phyloP scores from a whole-genome alignment of 495 filamentous ascomycete genomes.

The Trichoderma parareesei region DNA sequence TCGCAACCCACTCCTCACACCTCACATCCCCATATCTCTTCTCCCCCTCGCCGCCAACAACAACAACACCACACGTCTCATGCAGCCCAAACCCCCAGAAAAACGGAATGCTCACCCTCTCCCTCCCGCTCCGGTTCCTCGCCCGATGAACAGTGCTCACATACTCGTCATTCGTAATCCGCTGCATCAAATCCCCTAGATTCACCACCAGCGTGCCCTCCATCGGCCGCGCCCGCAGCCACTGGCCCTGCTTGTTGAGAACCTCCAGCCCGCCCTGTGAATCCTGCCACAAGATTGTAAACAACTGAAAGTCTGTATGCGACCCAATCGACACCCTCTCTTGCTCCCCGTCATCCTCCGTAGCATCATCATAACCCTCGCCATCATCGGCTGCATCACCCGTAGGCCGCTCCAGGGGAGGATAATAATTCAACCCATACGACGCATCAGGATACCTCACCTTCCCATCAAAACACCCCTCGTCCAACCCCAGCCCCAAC shows the following conservation, averaged over 20 bases:
- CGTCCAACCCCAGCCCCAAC: slow-evolving; percentile 37
- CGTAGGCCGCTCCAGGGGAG: slow-evolving; percentile 12
- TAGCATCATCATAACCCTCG: not conserved
- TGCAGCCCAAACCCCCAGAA: slow-evolving; percentile 46
- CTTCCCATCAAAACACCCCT: slow-evolving; percentile 41
- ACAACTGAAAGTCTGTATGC: slow-evolving; percentile 55
- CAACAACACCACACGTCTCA: slow-evolving; percentile 41
- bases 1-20: slow-evolving; percentile 38
- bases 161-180: slow-evolving; percentile 54
- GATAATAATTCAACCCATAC: slow-evolving; percentile 27
- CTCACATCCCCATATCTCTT: slow-evolving; percentile 49
- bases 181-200: slow-evolving; percentile 57
- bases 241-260: slow-evolving; percentile 41
- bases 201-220: slow-evolving; percentile 57
- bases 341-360: not conserved
- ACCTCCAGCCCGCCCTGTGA: slow-evolving; percentile 47
- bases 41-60: slow-evolving; percentile 41
- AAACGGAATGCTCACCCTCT: slow-evolving; percentile 51
- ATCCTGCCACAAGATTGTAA: slow-evolving; percentile 53
- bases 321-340: slow-evolving; percentile 38
- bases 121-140: slow-evolving; percentile 36
- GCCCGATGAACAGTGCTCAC: slow-evolving; percentile 56
- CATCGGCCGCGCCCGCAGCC: slow-evolving; percentile 49
- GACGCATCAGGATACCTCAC: slow-evolving; percentile 36
- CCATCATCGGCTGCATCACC: not conserved